Base-by-base conservation (phyloP, 2,329 filamentous ascomycete species). In the Colletotrichum godetiae region DNA sequence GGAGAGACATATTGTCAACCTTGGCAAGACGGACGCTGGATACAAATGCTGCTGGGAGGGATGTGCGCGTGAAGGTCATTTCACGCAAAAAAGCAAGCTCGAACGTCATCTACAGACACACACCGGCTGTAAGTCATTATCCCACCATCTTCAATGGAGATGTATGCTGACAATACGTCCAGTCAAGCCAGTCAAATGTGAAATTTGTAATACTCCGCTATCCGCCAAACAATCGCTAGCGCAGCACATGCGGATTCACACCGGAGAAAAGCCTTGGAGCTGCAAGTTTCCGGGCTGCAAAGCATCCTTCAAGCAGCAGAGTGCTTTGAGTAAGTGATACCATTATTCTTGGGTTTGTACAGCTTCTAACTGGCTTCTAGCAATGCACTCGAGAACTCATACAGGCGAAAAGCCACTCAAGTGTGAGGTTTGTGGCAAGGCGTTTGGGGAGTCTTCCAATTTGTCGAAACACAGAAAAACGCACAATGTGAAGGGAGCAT, bases 161-260 rank as follows among this genome's bases (percentile, higher is more conserved):
- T 78, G 76, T 80, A 75, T 71, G 74, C 76, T 81, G 72, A 80
- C 66, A 12, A 8, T 12, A n/a, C 24, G 35, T 62, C 1, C 64
- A 92, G 91, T 87, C 77, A 92, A 92, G 80, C 88, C 90, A 7
- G 90, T 88, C 68, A 82, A 84, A 57, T 92, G 90, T 75, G 78
- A 83, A 2, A 83, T 85, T 24, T 94, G 92, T 76, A 83, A 85
- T 11, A 83, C 89, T 70, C 83, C 84, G 3, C 90, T 93, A 77
- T 93, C 92, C 0, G 91, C 91, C 2, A 89, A 91, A 76, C 92
- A 93, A 79, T 90, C 92, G 1, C 85, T 93, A 7, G 88, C 90
- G 55, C 92, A 93, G 78, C 92, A 94, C 76, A 86, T 89, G 78
- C 88, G 91, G 22, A 92, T 89, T 2, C 92, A 94, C 77, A 92